These are phyloP conservation scores for Trichosporon coremiiforme DNA, from an alignment of 1,284 basidiomycete genomes.

Conservation along the genomic window DNA sequence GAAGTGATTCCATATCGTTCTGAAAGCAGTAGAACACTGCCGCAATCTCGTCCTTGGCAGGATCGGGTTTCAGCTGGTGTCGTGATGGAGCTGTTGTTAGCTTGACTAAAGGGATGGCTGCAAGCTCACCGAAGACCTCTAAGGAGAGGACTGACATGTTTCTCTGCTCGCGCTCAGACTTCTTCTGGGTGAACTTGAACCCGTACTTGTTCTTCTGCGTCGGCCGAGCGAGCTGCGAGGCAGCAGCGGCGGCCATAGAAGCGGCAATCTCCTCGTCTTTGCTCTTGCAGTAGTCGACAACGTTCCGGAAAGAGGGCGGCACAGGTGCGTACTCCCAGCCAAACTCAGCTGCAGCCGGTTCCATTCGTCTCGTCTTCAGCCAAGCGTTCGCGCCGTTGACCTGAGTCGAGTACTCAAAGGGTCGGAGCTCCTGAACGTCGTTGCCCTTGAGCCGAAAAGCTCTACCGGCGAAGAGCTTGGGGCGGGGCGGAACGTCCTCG, in stretches of 20 bases:
- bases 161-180: constrained; percentile 65
- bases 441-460: constrained; percentile 67
- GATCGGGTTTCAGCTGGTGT: constrained; percentile 69
- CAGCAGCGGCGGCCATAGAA: constrained; percentile 3
- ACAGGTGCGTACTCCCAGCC: constrained; percentile 77
- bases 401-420: constrained; percentile 35
- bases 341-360: constrained; percentile 20
- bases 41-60: constrained; percentile 69
- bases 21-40: constrained; percentile 72
- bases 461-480: constrained; percentile 79
- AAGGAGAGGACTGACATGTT: constrained; percentile 79
- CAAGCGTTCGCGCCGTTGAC: constrained; percentile 29
- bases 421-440: constrained; percentile 51
- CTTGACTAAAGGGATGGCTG: background rate
- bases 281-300: constrained; percentile 61
- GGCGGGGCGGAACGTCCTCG: constrained; percentile 68
- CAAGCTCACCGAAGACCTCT: constrained; percentile 74
- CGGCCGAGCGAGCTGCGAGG: constrained; percentile 68
- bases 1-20: constrained; percentile 60
- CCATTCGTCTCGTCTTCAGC: constrained; percentile 38
- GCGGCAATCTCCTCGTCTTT: constrained; percentile 37
- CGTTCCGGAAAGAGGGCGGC: constrained; percentile 62
- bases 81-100: constrained; percentile 40
- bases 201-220: constrained; percentile 75
- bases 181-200: constrained; percentile 64